Percentiles rank a stretch among this genome's conserved stretches.
phyloP scores from a whole-genome alignment of 2,329 filamentous ascomycete species.

The Arthrocladium fulminans region DNA sequence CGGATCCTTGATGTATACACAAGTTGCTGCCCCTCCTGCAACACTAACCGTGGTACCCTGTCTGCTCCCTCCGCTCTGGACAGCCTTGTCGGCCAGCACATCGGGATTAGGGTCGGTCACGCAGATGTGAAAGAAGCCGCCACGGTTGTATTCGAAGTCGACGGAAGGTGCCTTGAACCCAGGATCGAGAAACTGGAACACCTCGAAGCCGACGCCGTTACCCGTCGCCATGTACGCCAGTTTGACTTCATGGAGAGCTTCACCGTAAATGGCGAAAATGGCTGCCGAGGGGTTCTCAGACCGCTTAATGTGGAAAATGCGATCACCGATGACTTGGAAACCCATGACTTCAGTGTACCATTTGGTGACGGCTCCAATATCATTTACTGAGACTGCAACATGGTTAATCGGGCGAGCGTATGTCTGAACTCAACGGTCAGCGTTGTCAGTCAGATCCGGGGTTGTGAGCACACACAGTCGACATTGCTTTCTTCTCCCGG shows the following conservation, averaged over 20 bases:
- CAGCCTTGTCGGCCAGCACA: not conserved
- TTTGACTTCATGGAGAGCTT: slow-evolving; percentile 25
- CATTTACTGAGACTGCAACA: slow-evolving; percentile 9
- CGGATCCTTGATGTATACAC: not conserved
- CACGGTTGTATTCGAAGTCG: not conserved
- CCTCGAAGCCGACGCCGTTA: slow-evolving; percentile 28
- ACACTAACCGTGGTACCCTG: not conserved
- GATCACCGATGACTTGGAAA: slow-evolving; percentile 19
- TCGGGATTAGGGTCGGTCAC: not conserved
- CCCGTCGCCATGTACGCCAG: slow-evolving; percentile 26
- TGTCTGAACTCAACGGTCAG: too few relatives aligned
- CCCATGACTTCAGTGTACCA: slow-evolving; percentile 11
- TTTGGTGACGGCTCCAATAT: slow-evolving; percentile 9
- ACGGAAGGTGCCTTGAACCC: not conserved
- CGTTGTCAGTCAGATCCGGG: too few relatives aligned
- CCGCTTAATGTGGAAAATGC: slow-evolving; percentile 26
- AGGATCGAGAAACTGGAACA: slow-evolving; percentile 29
- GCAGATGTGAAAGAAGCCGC: not conserved
- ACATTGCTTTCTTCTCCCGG: too few relatives aligned
- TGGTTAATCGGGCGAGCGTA: too few relatives aligned
- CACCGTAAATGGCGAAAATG: slow-evolving; percentile 29
- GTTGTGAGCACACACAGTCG: too few relatives aligned
- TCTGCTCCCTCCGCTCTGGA: not conserved
- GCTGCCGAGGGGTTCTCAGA: slow-evolving; percentile 36
- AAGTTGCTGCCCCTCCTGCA: not conserved